These are phyloP conservation scores for Cardiospermum halicacabum DNA, from an alignment of 345 rosid genomes.

Conservation along the genomic window DNA sequence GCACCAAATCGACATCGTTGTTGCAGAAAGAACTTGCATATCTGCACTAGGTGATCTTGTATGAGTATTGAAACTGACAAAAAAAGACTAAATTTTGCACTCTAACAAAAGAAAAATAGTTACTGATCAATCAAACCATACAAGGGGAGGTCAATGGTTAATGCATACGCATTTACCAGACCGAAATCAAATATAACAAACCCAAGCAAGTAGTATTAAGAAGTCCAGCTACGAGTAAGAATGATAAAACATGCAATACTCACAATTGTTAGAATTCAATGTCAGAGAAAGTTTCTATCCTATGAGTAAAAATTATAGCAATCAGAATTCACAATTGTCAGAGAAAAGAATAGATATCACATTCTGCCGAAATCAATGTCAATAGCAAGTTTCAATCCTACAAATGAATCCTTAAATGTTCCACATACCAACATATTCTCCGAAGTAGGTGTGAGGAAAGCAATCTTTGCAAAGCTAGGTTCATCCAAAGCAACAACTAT, in stretches of 20 bases:
- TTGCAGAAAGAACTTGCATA: slow-evolving; percentile 97
- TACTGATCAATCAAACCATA: neutral
- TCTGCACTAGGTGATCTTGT: slow-evolving; percentile 60
- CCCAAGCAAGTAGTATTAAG: neutral
- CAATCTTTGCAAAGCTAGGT: slow-evolving; percentile 53
- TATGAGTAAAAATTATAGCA: too few relatives aligned
- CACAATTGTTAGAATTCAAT: too few relatives aligned
- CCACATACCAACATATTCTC: slow-evolving; percentile 79
- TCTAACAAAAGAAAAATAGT: neutral
- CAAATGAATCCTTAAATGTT: too few relatives aligned
- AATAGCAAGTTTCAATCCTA: slow-evolving; percentile 1
- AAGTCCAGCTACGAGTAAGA: neutral
- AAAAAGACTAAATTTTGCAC: slow-evolving; percentile 6
- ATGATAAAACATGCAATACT: neutral
- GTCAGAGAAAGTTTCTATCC: too few relatives aligned
- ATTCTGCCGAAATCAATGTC: neutral
- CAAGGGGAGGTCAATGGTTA: neutral
- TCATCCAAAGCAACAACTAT: slow-evolving; percentile 53
- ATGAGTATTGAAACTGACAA: slow-evolving; percentile 42
- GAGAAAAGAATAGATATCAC: neutral
- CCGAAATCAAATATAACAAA: neutral
- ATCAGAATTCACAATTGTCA: neutral
- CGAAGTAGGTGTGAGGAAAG: slow-evolving; percentile 81
- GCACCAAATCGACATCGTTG: slow-evolving; percentile 94
- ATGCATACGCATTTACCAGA: too few relatives aligned